Base-by-base conservation (phyloP, 2,329 filamentous ascomycete species). In the Phoma herbarum region DNA sequence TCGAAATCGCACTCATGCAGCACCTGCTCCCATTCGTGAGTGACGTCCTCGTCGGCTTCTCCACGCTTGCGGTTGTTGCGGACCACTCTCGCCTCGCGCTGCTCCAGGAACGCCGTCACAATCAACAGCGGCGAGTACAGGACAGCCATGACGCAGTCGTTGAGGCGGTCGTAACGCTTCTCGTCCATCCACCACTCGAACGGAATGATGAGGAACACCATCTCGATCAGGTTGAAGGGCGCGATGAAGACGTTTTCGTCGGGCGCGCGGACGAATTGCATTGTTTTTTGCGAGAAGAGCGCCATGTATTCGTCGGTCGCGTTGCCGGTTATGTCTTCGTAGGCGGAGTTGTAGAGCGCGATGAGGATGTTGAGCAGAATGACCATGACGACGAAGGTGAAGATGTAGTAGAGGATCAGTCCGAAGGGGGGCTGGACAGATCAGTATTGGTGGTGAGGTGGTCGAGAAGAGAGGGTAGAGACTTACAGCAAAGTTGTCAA, bases 191-290 rank as follows among this genome's bases (percentile, higher is more conserved):
- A 99, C 95, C 95, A 99, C 81, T 98, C 95, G 52, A 96, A 89
- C 0, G 91, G 91, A 0, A 96, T 72, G 37, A 90, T 85, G 3
- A 97, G 85, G 60, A 86, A 81, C 61, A 97, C 83, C 18, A 98
- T 88, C 76, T 99, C 95, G 60, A 99, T 85, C 2, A 99, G 84
- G 75, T 99, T 99, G 78, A 99, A 91, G 0, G 95, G 95, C 0
- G 95, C 89, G 70, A 99, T 97, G 79, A 95, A 99, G 54, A 99
- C 95, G 68, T 99, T 99, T 77, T 99, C 95, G 69, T 99, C 95
- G 0, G 95, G 95, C 0, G 95, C 95, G 47, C 95, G 91, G 18
- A 98, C 92, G 71, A 97, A 99, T 71, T 96, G 93, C 85, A 98
- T 92, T 0, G 95, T 97, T 79, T 97, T 97, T 67, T 96, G 91